A percentile compares a stretch with the other conserved stretches of the same genome.
Evolutionary conservation across 805 yeast species (phyloP).

Genomic region (Barnettozyma californica): DNA sequence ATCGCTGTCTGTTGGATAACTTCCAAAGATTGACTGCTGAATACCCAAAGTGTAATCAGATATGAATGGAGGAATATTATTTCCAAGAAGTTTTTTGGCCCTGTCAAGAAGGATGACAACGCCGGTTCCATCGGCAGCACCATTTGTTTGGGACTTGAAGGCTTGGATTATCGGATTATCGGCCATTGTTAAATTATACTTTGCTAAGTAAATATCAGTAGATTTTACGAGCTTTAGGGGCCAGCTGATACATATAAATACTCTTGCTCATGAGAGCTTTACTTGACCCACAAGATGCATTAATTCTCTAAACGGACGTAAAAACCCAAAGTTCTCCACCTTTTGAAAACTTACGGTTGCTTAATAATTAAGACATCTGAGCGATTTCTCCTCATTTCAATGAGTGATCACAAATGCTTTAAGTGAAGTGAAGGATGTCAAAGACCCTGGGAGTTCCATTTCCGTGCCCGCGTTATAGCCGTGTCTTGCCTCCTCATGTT

Average conservation of each 20-base stretch:
- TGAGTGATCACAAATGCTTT: background rate
- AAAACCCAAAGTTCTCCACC: background rate
- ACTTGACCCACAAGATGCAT: background rate
- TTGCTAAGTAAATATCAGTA: too few species aligned
- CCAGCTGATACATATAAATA: background rate
- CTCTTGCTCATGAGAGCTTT: background rate
- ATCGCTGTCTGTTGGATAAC: conserved; percentile 50
- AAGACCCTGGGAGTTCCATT: background rate
- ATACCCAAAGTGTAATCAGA: conserved; percentile 30
- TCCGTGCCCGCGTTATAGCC: too few species aligned
- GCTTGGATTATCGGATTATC: conserved; percentile 5
- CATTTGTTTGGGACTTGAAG: conserved; percentile 27
- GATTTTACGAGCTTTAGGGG: background rate
- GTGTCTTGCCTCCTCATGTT: background rate
- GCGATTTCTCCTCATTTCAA: background rate
- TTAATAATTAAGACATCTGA: background rate
- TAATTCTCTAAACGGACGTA: background rate
- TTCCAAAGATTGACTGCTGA: conserved; percentile 56
- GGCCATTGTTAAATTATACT: background rate
- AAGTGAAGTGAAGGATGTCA: background rate
- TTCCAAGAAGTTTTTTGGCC: conserved; percentile 33
- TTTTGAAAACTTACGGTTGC: background rate
- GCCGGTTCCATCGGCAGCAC: conserved; percentile 49
- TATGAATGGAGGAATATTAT: conserved; percentile 36
- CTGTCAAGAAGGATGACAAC: conserved; percentile 30